Evolutionary conservation across 1,139 yeast species (phyloP), one percentile per base, ranked within the genome.

Genomic region (Wickerhamomyces sp.): DNA sequence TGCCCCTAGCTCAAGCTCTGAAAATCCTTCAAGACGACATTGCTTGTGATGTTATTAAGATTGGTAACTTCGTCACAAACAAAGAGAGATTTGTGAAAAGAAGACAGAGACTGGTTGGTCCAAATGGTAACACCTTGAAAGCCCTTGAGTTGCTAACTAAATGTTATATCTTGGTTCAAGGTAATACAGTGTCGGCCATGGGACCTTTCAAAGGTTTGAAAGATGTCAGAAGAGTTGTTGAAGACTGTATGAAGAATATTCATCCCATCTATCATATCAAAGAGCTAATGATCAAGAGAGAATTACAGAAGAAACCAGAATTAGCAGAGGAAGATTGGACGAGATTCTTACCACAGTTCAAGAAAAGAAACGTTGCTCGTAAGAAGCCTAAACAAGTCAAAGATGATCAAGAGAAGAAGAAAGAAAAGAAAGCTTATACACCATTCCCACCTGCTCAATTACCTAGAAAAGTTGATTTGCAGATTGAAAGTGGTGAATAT

Each of bases 371-470:
- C 56, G 96, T 92, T 50, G 95, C 95, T 33, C 81, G 98, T 60
- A 87, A 86, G 83, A 82, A 81, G 72, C 86, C 92, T 48, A 81
- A 78, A 69, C 76, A 75, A 62, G 64, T 69, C 48, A 65, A 64
- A 47, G 74, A 70, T 44, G 67, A 59, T 30, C 66, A 67, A 54
- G 60, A 63, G 40, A 64, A 60, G 52, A 65, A 63, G 56, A 75
- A 68, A 53, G 86, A 83, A 63, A 85, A 85, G 85, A 88, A 81
- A 67, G 82, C 78, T 3, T 92, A 92, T 76, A 92, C 98, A 25
- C 98, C 98, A 59, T 94, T 94, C 89, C 99, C 99, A 66, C 98
- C 98, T 52, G 87, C 88, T 43, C 99, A 88, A 67, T 77, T 78
- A 52, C 98, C 97, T 59, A 83, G 98, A 72, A 90, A 92, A 85